A percentile compares a stretch with the other conserved stretches of the same genome.
Evolutionary conservation across 192 early-diverging fungal species (phyloP).

Genomic region (Podila clonocystis): DNA sequence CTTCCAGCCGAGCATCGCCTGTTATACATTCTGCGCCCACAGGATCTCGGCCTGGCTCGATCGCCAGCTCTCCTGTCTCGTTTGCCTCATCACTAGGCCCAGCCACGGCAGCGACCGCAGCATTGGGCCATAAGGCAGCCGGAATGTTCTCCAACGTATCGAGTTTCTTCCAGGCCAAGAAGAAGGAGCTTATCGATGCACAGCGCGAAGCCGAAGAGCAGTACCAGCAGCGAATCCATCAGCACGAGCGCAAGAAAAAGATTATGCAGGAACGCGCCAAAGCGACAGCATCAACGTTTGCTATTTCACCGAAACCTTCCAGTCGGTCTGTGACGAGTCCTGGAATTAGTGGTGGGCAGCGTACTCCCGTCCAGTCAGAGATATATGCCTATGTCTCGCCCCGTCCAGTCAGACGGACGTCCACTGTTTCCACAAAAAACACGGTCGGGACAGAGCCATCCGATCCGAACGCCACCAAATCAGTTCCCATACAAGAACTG

Average conservation of each 20-base stretch:
- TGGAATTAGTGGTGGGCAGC: background rate
- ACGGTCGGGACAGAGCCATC: background rate
- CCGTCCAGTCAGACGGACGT: background rate
- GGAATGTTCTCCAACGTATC: conserved; percentile 59
- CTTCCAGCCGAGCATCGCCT: background rate
- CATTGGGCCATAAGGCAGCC: conserved; percentile 57
- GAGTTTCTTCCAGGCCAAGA: conserved; percentile 56
- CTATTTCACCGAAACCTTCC: conserved; percentile 17
- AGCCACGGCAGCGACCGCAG: conserved; percentile 43
- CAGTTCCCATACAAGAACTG: background rate
- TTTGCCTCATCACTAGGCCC: conserved; percentile 25
- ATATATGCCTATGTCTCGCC: conserved; percentile 33
- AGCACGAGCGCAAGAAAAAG: conserved; percentile 41
- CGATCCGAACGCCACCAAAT: too few relatives aligned
- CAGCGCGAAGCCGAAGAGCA: conserved; percentile 55
- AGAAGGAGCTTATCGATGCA: conserved; percentile 55
- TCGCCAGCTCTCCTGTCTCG: conserved; percentile 13
- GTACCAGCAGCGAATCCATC: conserved; percentile 42
- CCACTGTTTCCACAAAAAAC: too few relatives aligned
- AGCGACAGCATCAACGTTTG: conserved; percentile 45
- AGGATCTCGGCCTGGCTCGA: conserved; percentile 3
- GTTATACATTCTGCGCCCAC: background rate
- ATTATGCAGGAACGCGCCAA: conserved; percentile 45
- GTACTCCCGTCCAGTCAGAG: background rate
- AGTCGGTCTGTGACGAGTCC: background rate